Percentiles rank a stretch among this genome's conserved stretches.
Evolutionary conservation across 352 stramenopile species (phyloP).

Genomic region (Globisporangium viniferum): DNA sequence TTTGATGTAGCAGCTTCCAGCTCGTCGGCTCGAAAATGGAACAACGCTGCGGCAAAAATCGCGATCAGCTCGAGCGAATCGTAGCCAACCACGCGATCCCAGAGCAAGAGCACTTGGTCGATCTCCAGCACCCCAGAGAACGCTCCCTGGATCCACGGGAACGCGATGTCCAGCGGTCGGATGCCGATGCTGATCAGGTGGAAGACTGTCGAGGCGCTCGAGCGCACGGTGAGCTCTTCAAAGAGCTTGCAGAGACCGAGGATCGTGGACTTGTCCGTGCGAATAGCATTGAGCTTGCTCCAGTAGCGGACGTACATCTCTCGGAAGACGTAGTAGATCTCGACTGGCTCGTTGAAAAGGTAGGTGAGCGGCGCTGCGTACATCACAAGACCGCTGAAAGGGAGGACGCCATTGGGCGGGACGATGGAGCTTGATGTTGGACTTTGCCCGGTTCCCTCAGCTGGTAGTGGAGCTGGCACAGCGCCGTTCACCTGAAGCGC

Average conservation of each 20-base stretch:
- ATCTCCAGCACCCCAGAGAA: slow-evolving; percentile 80
- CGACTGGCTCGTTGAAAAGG: slow-evolving; percentile 55
- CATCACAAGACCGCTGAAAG: slow-evolving; percentile 70
- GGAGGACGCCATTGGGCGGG: slow-evolving; percentile 66
- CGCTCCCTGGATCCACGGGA: slow-evolving; percentile 76
- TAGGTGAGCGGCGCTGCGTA: slow-evolving; percentile 73
- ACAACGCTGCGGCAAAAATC: slow-evolving; percentile 67
- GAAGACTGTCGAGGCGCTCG: slow-evolving; percentile 47
- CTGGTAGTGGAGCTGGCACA: slow-evolving; percentile 16
- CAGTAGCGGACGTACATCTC: slow-evolving; percentile 79
- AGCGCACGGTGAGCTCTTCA: slow-evolving; percentile 55
- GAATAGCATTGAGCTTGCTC: slow-evolving; percentile 72
- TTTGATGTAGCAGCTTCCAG: slow-evolving; percentile 35
- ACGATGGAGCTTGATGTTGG: slow-evolving; percentile 19
- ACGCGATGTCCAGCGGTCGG: slow-evolving; percentile 64
- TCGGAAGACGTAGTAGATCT: slow-evolving; percentile 76
- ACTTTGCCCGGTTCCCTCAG: not conserved
- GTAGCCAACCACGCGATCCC: slow-evolving; percentile 73
- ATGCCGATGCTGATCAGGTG: slow-evolving; percentile 61
- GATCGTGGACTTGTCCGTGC: slow-evolving; percentile 49
- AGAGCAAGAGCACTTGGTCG: slow-evolving; percentile 70
- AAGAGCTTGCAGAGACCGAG: slow-evolving; percentile 74
- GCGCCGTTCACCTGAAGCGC: slow-evolving; percentile 51
- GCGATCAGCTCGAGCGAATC: slow-evolving; percentile 67
- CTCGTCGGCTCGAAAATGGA: slow-evolving; percentile 63